phyloP scores from a whole-genome alignment of 768 basidiomycete genomes.

The Boletus tomentosulus region DNA sequence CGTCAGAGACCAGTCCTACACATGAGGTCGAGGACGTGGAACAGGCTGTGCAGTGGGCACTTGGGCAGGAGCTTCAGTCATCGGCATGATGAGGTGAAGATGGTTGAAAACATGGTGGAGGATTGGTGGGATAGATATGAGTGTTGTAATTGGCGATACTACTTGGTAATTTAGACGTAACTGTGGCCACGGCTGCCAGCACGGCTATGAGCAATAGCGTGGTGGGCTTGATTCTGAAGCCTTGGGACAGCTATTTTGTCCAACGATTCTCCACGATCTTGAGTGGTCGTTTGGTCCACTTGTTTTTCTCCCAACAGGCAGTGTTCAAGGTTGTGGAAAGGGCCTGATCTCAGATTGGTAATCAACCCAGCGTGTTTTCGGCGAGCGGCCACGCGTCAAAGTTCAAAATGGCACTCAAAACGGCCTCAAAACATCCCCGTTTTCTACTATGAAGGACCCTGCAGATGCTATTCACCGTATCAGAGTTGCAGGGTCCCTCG shows the following conservation, averaged over 20 bases:
- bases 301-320: conserved; percentile 19
- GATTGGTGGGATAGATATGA: conserved; percentile 16
- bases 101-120: conserved; percentile 7
- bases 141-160: conserved; percentile 20
- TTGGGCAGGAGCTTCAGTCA: conserved; percentile 43
- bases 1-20: conserved; percentile 58
- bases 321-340: conserved; percentile 20
- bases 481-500: conserved; percentile 28
- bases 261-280: conserved; percentile 23
- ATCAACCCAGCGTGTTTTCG: conserved; percentile 23
- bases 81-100: conserved; percentile 21
- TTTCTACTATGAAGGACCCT: too few relatives aligned
- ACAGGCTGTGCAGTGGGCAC: conserved; percentile 72
- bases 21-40: conserved; percentile 74
- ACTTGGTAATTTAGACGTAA: conserved; percentile 30
- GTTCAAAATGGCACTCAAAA: too few relatives aligned
- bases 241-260: conserved; percentile 25
- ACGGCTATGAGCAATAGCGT: conserved; percentile 17
- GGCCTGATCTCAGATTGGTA: conserved; percentile 26
- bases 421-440: too few relatives aligned
- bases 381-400: conserved; percentile 23
- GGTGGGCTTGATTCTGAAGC: conserved; percentile 20
- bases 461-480: conserved; percentile 23
- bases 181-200: conserved; percentile 23
- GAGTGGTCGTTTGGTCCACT: conserved; percentile 16